Evolutionary conservation across 2,329 filamentous ascomycete species (phyloP), one percentile per base, ranked within the genome.

Genomic region (Phyllosticta citrichinensis): DNA sequence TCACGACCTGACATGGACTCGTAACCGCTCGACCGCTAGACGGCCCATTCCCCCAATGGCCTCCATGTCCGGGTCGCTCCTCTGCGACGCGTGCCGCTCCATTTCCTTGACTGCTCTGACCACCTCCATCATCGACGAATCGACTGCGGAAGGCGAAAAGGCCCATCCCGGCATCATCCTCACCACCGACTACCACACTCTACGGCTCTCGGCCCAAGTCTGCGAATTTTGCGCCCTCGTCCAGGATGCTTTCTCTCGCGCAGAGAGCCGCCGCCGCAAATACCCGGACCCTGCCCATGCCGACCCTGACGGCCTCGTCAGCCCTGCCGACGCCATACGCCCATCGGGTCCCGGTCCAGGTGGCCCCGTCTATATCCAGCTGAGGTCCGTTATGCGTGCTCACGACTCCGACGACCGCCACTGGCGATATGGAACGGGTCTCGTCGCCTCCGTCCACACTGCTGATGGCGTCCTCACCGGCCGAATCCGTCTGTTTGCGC

Each of bases 181-280:
- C 27, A 30, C 6, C 27, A 6, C 6, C 27, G 27, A 30, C 27
- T 10, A 30, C 27, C 27, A 30, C 27, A 8, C 27, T 2, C 27
- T 30, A 10, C 27, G 3, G 27, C 27, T 30, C 27, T 30, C 27
- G 27, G 27, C 27, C 27, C 27, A 30, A 8, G 5, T 5, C 27
- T 67, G 66, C 58, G 58, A 63, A n/a, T 56, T 67, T 22, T 67
- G 64, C 58, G 25, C 64, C 52, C 58, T 67, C 54, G 67, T 67
- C 51, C 56, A 56, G 47, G 40, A 47, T 47, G 12, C 40, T 5
- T 30, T 30, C 6, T n/a, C 40, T 47, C 17, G 17, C 40, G 40
- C 40, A 47, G 40, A 47, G 40, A 47, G 40, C 40, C 40, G 14
- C 40, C 17, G 40, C 14, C 3, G 17, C 40, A 4, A n/a, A 47